Conservation (phyloP, 208 protist genomes). For the Giardia duodenalis region DNA sequence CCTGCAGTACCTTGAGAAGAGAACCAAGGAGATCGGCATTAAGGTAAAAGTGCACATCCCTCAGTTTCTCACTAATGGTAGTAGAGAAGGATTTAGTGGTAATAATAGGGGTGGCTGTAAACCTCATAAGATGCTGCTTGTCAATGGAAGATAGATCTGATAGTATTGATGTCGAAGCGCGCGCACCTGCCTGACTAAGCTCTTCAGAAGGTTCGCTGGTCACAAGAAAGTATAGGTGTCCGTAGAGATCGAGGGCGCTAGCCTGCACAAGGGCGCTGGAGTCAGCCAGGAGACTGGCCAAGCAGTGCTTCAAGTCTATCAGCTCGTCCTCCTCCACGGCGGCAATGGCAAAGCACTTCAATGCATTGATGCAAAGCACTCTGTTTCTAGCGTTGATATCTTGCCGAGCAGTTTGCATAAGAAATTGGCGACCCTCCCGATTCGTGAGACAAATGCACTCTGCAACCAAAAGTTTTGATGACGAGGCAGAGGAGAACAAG, state of each 20-base stretch:
- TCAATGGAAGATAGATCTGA: background rate
- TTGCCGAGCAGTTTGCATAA: background rate
- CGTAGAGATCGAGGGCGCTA: background rate
- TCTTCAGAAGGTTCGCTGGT: background rate
- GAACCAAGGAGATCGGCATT: background rate
- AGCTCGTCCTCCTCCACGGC: background rate
- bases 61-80: background rate
- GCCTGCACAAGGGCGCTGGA: background rate
- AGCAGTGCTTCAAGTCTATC: background rate
- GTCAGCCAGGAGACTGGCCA: background rate
- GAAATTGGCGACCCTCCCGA: background rate
- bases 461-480: background rate
- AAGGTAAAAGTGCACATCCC: background rate
- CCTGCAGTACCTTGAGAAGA: background rate
- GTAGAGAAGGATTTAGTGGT: background rate
- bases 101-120: background rate
- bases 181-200: background rate
- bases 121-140: background rate
- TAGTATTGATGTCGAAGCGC: background rate
- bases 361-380: background rate
- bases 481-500: background rate
- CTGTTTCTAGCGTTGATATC: background rate
- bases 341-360: background rate
- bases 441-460: background rate
- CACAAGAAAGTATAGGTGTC: background rate